Conservation (phyloP, 192 early-diverging fungal genomes). For the Backusella mclennaniae region DNA sequence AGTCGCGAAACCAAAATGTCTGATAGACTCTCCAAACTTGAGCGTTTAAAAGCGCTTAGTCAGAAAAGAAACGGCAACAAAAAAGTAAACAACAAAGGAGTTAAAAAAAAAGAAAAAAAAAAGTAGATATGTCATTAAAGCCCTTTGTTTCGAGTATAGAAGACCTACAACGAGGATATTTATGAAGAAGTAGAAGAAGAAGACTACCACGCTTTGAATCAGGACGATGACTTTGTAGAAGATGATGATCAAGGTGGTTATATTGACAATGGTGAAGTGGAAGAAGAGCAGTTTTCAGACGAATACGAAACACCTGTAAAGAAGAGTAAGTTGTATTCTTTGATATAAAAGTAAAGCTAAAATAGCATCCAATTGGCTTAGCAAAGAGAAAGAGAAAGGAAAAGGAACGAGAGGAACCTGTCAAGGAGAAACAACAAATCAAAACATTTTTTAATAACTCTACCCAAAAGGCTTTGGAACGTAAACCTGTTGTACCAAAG, state of each 20-base stretch:
- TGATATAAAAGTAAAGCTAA: neutral
- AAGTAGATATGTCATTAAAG: neutral
- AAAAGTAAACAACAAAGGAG: neutral
- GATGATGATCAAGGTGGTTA: slow-evolving; percentile 72
- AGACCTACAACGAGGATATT: slow-evolving; percentile 39
- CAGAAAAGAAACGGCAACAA: neutral
- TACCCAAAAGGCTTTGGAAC: neutral
- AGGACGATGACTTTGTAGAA: slow-evolving; percentile 58
- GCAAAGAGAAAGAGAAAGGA: slow-evolving; percentile 21
- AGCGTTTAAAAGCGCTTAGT: neutral
- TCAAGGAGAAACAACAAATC: neutral
- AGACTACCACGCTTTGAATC: slow-evolving; percentile 37
- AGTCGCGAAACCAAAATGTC: neutral
- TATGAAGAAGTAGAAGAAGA: slow-evolving; percentile 68
- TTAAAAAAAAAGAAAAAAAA: too few relatives aligned
- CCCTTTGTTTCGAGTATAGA: slow-evolving; percentile 13
- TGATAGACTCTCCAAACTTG: neutral
- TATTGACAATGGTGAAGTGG: slow-evolving; percentile 56
- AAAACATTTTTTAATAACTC: slow-evolving; percentile 20
- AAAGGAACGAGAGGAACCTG: slow-evolving; percentile 14
- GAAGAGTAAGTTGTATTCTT: neutral
- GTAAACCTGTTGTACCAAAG: neutral
- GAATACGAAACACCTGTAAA: slow-evolving; percentile 46
- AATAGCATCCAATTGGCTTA: neutral
- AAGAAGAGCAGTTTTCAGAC: slow-evolving; percentile 41